Evolutionary conservation across 2,329 filamentous ascomycete species (phyloP).

Genomic region (Aspergillus vadensis): DNA sequence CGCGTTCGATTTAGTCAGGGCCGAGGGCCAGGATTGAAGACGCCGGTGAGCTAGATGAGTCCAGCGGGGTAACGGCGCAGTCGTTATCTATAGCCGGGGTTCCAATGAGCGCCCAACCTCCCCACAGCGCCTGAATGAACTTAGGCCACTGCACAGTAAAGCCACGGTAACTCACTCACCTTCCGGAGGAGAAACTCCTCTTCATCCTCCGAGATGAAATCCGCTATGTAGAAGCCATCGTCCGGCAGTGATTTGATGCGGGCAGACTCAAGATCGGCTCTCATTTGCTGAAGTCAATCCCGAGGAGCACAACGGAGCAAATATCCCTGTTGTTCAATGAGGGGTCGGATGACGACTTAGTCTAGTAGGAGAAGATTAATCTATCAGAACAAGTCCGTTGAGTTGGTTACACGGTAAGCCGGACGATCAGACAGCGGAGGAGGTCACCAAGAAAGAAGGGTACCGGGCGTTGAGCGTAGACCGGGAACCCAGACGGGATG

Average conservation of each 20-base stretch:
- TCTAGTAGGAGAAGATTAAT: not conserved
- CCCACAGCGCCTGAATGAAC: not conserved
- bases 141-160: too few relatives aligned
- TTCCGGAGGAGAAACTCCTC: conserved; percentile 71
- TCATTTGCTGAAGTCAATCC: conserved; percentile 10
- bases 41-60: conserved; percentile 84
- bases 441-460: not conserved
- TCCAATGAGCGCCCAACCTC: not conserved
- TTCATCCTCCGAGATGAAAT: conserved; percentile 78
- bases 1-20: conserved; percentile 72
- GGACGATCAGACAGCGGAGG: not conserved
- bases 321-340: not conserved
- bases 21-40: conserved; percentile 86
- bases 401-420: conserved; percentile 2
- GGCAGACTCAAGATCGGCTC: conserved; percentile 29
- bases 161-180: conserved; percentile 55
- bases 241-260: conserved; percentile 37
- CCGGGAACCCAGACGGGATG: not conserved
- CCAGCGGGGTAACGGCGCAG: conserved; percentile 76
- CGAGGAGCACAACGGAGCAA: not conserved
- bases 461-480: not conserved
- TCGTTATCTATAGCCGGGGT: conserved; percentile 39
- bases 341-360: not conserved
- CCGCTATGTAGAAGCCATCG: conserved; percentile 76
- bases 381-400: not conserved